Conservation (phyloP, 345 rosid genomes). For the Erysimum cheiranthoides region DNA sequence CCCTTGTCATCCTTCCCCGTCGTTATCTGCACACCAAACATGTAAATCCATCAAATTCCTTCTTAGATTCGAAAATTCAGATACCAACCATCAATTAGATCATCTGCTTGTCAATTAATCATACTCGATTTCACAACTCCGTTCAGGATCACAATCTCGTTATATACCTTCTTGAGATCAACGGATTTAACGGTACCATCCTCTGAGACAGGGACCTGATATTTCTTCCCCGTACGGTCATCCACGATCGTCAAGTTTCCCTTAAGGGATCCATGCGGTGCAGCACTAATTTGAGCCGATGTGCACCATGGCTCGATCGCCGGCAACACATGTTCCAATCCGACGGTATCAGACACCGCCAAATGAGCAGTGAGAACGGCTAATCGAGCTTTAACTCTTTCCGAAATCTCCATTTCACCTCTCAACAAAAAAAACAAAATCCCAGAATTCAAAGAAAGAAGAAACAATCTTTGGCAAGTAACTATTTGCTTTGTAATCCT, state of each 20-base stretch:
- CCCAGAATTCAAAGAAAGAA: slow-evolving; percentile 8
- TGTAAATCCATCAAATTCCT: slow-evolving; percentile 12
- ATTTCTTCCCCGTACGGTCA: slow-evolving; percentile 76
- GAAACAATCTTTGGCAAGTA: slow-evolving; percentile 10
- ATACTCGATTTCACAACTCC: neutral
- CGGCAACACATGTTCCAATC: slow-evolving; percentile 20
- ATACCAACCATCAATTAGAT: neutral
- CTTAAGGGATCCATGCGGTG: slow-evolving; percentile 59
- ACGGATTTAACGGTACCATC: slow-evolving; percentile 78
- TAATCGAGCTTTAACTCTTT: slow-evolving; percentile 58
- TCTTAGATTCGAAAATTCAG: slow-evolving; percentile 8
- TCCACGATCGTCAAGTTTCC: slow-evolving; percentile 72
- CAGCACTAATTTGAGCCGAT: slow-evolving; percentile 51
- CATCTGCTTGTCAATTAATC: too few relatives aligned
- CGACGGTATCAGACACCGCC: slow-evolving; percentile 43
- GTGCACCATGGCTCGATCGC: slow-evolving; percentile 58
- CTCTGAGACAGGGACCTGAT: slow-evolving; percentile 63
- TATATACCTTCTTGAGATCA: slow-evolving; percentile 84
- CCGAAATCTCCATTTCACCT: slow-evolving; percentile 41
- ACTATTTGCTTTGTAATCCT: neutral
- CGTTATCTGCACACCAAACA: slow-evolving; percentile 59
- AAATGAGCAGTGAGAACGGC: slow-evolving; percentile 77
- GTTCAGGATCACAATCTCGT: neutral
- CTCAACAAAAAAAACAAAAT: neutral
- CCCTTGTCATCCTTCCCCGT: slow-evolving; percentile 84